Conservation (phyloP, 148 eudicot species). For the Mesembryanthemum crystallinum region DNA sequence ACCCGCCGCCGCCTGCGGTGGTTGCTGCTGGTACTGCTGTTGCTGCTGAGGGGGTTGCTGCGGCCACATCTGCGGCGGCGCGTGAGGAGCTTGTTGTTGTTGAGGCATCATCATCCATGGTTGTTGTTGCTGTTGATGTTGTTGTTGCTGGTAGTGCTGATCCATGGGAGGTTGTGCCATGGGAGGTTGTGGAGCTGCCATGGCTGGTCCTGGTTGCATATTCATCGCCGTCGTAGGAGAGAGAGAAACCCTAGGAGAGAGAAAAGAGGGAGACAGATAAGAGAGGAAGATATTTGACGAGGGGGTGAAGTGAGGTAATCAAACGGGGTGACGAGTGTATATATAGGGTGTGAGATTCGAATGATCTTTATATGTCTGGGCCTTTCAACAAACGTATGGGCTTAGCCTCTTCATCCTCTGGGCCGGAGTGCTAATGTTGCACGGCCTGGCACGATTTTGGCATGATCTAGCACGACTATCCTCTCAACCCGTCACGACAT, state of each 20-base stretch:
- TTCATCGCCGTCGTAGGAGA: conserved; percentile 19
- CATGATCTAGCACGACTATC: no score
- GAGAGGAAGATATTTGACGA: not conserved
- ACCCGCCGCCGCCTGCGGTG: conserved; percentile 25
- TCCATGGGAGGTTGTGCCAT: conserved; percentile 40
- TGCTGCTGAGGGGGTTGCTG: conserved; percentile 32
- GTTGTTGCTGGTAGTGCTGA: conserved; percentile 39
- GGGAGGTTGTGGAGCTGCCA: conserved; percentile 20
- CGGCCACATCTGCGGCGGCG: conserved; percentile 27
- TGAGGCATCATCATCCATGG: conserved; percentile 26
- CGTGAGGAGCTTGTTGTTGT: conserved; percentile 31
- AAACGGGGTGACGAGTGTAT: not conserved
- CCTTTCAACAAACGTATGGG: no score
- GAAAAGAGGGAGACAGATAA: conserved; percentile 7
- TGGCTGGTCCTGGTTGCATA: conserved; percentile 43
- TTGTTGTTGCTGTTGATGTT: conserved; percentile 37
- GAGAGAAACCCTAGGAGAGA: conserved; percentile 37
- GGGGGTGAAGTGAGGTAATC: not conserved
- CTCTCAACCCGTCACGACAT: no score
- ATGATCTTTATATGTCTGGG: not conserved
- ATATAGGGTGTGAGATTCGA: not conserved
- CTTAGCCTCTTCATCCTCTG: no score
- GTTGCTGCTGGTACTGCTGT: conserved; percentile 33
- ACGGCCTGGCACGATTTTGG: no score
- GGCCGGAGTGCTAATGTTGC: no score